Base-by-base conservation (phyloP, 2,329 filamentous ascomycete species). In the Daldinia sp. region DNA sequence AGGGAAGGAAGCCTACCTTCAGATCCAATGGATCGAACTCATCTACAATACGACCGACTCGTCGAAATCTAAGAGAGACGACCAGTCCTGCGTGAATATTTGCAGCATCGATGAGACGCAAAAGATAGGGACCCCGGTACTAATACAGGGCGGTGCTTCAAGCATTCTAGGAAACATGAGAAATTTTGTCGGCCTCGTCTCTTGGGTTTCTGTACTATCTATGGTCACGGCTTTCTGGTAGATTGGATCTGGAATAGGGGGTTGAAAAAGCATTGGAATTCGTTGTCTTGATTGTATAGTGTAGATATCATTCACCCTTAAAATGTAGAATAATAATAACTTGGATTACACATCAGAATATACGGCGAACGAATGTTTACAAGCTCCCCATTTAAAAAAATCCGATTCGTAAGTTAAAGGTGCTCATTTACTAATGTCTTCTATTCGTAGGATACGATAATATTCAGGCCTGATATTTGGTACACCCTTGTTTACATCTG, bases 1-100 rank as follows among this genome's bases (percentile, higher is more conserved):
- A 4, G 77, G 78, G 3, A 77, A 76, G 9, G 78, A 79, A 43
- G 85, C 86, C 0, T 82, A 80, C 63, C 77, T 89, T 69, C 83
- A 89, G 70, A 80, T 89, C 15, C 83, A 87, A 76, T 89, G 85
- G 86, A 82, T 88, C 43, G 85, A 89, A 70, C 79, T 89, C 74
- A 79, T 85, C 19, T 88, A 83, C 70, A 85, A 85, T 66, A 73
- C 70, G 11, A 82, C 77, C 7, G 66, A 63, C 4, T 4, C 50
- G 3, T 25, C 34, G n/a, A 37, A 25, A 13, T 45, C 27, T 45
- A 71, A 69, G 25, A 66, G 67, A 49, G 68, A 62, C 25, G 64
- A 66, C 9, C 66, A 21, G 17, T 47, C 47, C 43, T 77, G 71
- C 65, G 59, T 60, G 17, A 69, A 66, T 39, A 73, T 74, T 21